Evolutionary conservation across 2,329 filamentous ascomycete species (phyloP), one percentile per base, ranked within the genome.

Genomic region (Apiospora hydei): DNA sequence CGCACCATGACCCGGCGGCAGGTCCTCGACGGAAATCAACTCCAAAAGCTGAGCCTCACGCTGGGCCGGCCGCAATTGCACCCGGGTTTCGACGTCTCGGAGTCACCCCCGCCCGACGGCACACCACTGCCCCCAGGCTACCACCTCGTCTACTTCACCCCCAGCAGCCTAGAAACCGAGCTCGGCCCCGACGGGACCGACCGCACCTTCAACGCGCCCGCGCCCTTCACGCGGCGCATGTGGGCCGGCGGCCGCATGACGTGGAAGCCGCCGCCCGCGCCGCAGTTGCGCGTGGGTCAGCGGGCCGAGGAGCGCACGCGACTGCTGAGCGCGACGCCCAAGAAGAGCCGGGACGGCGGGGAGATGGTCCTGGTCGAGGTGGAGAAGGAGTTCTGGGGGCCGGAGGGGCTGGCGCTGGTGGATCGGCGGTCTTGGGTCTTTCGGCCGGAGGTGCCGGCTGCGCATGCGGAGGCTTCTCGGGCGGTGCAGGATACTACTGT

Each of bases 301-400:
- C 80, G 84, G 26, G 87, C 87, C 1, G 85, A 83, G 47, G 90
- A 92, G 80, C 85, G 81, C 34, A 92, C 90, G 2, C 84, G 79
- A 70, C 81, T 92, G 14, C 70, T 90, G 3, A 86, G 83, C 38
- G 89, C 88, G 0, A 83, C 82, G 67, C 79, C 87, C 0, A 92
- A 92, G 79, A 84, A 81, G 73, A 88, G 89, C 38, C 82, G 82
- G 14, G 87, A 84, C 0, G 89, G 85, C 0, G 85, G 87, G 44
- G 88, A 89, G 73, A 92, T 92, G 90, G 84, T 92, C 0, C 84
- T 92, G 1, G 90, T 92, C 0, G 85, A 89, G 1, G 88, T 93
- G 0, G 86, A 90, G 79, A 92, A 92, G 81, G 84, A 86, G 72
- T 88, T 90, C 71, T 83, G 84, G 77, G 87, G 86, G 49, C 83